Conservation (phyloP, 2,329 filamentous ascomycete genomes). For the Aschersonia sp. region DNA sequence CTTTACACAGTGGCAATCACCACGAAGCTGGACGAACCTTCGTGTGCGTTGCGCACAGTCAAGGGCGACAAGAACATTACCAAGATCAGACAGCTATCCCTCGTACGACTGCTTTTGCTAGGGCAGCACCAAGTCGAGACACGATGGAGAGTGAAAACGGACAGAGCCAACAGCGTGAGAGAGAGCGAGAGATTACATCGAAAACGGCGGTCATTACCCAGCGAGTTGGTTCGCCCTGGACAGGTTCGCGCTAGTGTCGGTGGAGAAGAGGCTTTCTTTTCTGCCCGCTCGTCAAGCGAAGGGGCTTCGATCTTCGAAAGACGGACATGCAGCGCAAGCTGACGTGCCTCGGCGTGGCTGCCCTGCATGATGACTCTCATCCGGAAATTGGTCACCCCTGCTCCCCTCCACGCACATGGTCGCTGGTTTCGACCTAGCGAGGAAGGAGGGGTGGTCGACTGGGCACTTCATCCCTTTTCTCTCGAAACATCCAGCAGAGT, state of each 20-base stretch:
- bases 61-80: background rate
- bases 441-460: conserved; percentile 1
- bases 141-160: background rate
- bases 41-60: background rate
- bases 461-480: background rate
- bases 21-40: too few species aligned
- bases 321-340: too few species aligned
- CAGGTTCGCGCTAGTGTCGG: background rate
- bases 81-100: background rate
- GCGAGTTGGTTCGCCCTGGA: background rate
- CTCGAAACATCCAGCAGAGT: background rate
- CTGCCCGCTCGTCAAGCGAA: background rate
- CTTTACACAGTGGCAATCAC: too few species aligned
- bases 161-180: background rate
- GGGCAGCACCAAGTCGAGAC: background rate
- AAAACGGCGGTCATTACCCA: background rate
- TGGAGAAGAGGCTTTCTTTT: background rate
- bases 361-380: background rate
- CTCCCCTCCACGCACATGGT: background rate
- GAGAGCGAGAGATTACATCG: background rate
- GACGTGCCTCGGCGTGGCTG: background rate
- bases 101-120: background rate
- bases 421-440: background rate
- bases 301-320: too few species aligned
- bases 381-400: conserved; percentile 1